These are phyloP conservation scores for Coniochaeta pulveracea DNA, from an alignment of 2,329 filamentous ascomycete genomes.

Conservation along the genomic window DNA sequence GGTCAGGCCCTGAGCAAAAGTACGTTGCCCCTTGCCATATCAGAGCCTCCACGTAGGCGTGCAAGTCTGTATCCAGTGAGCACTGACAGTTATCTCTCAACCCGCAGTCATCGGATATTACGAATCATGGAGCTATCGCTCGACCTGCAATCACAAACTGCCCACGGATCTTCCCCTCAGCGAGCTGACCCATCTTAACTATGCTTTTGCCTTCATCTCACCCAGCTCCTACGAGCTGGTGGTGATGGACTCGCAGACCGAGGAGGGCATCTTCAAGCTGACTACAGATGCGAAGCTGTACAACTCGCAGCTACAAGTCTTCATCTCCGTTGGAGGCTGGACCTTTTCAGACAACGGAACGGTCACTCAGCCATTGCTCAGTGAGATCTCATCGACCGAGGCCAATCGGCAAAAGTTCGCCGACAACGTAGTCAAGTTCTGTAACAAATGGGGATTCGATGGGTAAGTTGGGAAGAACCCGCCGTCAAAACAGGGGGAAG, in stretches of 20 bases:
- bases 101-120: slow-evolving; percentile 23
- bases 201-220: slow-evolving; percentile 22
- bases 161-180: slow-evolving; percentile 1
- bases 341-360: slow-evolving; percentile 20
- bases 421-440: slow-evolving; percentile 9
- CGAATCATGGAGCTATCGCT: slow-evolving; percentile 14
- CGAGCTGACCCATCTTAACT: slow-evolving; percentile 16
- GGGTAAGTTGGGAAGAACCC: slow-evolving; percentile 12
- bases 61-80: no score
- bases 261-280: slow-evolving; percentile 15
- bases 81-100: no score
- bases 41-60: no score
- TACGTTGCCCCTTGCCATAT: no score
- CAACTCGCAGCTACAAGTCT: slow-evolving; percentile 16
- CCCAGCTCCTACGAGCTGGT: slow-evolving; percentile 17
- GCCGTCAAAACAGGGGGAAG: no score
- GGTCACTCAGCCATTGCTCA: slow-evolving; percentile 5
- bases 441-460: slow-evolving; percentile 12
- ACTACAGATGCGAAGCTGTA: slow-evolving; percentile 16
- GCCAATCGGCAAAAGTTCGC: slow-evolving; percentile 10
- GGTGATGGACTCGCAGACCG: slow-evolving; percentile 15
- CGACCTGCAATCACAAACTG: no score
- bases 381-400: slow-evolving; percentile 5
- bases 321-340: slow-evolving; percentile 29
- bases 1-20: no score